Evolutionary conservation across 140 eudicot genomes (phyloP).

Genomic region (Flaveria floridana): DNA sequence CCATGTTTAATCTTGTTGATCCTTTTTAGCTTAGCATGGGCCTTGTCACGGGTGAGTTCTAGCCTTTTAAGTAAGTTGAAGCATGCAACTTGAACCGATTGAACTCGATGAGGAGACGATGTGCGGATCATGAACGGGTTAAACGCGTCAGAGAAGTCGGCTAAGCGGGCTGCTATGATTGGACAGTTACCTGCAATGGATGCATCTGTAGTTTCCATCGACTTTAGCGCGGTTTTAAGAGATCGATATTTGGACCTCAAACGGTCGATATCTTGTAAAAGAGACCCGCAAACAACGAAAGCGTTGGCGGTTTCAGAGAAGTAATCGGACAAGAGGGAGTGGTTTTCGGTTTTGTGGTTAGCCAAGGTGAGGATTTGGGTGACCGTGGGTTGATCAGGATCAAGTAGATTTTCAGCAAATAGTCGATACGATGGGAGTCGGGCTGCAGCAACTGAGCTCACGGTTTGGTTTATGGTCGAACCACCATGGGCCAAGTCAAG

Average conservation of each 20-base stretch:
- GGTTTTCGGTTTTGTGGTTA: conserved; percentile 37
- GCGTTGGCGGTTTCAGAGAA: conserved; percentile 66
- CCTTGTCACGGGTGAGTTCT: conserved; percentile 59
- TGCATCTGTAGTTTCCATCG: conserved; percentile 25
- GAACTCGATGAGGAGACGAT: conserved; percentile 50
- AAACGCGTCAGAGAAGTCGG: conserved; percentile 48
- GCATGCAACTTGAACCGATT: conserved; percentile 51
- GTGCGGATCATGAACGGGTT: conserved; percentile 59
- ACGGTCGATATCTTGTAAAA: conserved; percentile 60
- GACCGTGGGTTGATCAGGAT: conserved; percentile 77
- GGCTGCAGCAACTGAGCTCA: conserved; percentile 67
- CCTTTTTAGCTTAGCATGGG: conserved; percentile 45
- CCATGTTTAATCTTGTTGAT: conserved; percentile 47
- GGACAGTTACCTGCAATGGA: conserved; percentile 30
- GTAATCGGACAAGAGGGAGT: conserved; percentile 52
- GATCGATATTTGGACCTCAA: conserved; percentile 47
- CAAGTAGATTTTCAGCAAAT: conserved; percentile 74
- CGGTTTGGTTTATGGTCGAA: conserved; percentile 39
- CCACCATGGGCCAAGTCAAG: conserved; percentile 39
- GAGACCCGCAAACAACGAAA: conserved; percentile 55
- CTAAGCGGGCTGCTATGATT: conserved; percentile 37
- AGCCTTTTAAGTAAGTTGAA: conserved; percentile 59
- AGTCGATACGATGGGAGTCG: conserved; percentile 82
- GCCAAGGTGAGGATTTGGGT: conserved; percentile 42
- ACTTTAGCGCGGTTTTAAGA: conserved; percentile 40